Evolutionary conservation across 345 rosid genomes (phyloP).

Genomic region (Zanthoxylum bungeanum): DNA sequence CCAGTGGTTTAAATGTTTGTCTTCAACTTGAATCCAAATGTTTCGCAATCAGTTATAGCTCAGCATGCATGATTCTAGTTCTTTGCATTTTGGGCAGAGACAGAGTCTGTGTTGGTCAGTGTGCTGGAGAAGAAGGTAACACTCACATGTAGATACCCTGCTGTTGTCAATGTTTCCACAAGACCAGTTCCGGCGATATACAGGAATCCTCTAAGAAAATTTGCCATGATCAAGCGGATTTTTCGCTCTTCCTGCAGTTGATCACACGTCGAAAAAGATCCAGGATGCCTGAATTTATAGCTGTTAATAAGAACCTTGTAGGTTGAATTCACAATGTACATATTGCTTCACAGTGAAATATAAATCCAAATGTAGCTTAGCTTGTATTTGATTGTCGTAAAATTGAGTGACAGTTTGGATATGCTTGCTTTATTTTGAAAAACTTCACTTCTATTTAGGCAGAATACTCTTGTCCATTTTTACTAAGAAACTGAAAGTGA

Average conservation of each 20-base stretch:
- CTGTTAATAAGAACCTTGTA: not conserved
- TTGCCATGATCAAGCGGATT: constrained; percentile 51
- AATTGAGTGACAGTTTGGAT: not conserved
- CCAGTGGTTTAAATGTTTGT: not conserved
- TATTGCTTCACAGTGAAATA: not conserved
- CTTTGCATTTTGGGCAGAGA: constrained; percentile 39
- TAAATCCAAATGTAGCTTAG: constrained; percentile 5
- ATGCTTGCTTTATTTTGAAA: not conserved
- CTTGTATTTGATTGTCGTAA: not conserved
- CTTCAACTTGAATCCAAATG: not conserved
- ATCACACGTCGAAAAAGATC: not conserved
- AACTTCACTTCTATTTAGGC: no score
- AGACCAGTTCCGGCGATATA: constrained; percentile 27
- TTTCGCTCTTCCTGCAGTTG: constrained; percentile 36
- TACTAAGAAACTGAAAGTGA: no score
- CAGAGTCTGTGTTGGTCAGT: constrained; percentile 65
- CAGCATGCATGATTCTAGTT: not conserved
- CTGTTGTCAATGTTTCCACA: constrained; percentile 27
- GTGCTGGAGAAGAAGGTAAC: constrained; percentile 75
- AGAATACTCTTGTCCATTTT: no score
- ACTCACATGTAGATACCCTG: constrained; percentile 59
- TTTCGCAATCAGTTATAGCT: not conserved
- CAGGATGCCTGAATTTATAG: not conserved
- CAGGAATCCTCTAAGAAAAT: constrained; percentile 43
- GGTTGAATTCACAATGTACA: constrained; percentile 9